These are phyloP conservation scores for Chrysanthemum makinoi DNA, from an alignment of 129 eudicot genomes.

Conservation along the genomic window DNA sequence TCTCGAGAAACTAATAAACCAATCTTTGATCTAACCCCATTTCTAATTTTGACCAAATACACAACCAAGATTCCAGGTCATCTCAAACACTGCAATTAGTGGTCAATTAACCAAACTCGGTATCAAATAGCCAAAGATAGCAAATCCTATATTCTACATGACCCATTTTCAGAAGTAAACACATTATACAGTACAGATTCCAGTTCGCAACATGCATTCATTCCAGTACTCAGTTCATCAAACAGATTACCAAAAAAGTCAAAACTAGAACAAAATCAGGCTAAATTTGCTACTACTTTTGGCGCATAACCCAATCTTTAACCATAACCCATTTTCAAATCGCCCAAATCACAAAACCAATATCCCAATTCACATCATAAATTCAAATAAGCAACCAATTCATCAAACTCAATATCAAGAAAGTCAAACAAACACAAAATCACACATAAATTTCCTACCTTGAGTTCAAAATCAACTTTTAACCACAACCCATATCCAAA, in stretches of 20 bases:
- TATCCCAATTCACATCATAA: neutral
- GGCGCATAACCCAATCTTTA: too few relatives aligned
- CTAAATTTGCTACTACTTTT: too few relatives aligned
- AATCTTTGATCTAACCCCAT: neutral
- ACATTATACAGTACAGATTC: too few relatives aligned
- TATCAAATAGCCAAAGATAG: neutral
- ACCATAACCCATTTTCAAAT: neutral
- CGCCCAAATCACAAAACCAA: neutral
- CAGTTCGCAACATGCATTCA: too few relatives aligned
- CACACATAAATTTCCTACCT: neutral
- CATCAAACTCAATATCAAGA: neutral
- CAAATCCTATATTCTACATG: too few relatives aligned
- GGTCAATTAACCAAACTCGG: neutral
- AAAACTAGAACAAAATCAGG: too few relatives aligned
- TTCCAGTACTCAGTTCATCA: too few relatives aligned
- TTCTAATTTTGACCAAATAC: neutral
- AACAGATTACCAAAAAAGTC: too few relatives aligned
- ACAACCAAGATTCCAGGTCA: neutral
- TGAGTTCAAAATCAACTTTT: slow-evolving; percentile 10
- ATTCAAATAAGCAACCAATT: neutral
- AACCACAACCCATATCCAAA: slow-evolving; percentile 22
- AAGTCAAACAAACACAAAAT: neutral
- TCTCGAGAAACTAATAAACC: too few relatives aligned
- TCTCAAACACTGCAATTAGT: neutral
- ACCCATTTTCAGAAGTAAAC: too few relatives aligned